Conservation (phyloP, 306 rosid species). For the Ormosia semicastrata region DNA sequence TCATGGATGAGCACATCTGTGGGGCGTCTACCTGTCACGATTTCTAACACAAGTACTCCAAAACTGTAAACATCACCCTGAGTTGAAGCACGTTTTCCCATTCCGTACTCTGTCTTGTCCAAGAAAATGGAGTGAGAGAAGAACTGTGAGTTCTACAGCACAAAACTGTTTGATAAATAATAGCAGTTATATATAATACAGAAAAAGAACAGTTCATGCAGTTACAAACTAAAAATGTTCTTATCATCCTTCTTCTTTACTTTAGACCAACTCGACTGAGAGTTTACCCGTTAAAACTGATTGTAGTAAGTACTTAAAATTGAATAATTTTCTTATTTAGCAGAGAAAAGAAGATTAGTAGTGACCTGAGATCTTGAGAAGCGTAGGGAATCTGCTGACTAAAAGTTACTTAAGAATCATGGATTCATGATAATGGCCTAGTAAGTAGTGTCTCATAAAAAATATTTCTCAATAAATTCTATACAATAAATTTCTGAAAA, state of each 20-base stretch:
- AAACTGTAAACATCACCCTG: slow-evolving; percentile 84
- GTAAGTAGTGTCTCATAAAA: background rate
- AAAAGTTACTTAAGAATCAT: background rate
- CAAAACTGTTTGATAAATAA: slow-evolving; percentile 9
- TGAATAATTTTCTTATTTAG: background rate
- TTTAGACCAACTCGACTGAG: background rate
- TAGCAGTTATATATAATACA: background rate
- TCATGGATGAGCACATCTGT: slow-evolving; percentile 64
- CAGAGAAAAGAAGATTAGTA: background rate
- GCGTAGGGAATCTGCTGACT: background rate
- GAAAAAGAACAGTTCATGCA: background rate
- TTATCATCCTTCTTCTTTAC: background rate
- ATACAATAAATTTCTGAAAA: background rate
- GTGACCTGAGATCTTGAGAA: too few species aligned
- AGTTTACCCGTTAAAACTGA: background rate
- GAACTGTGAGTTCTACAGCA: background rate
- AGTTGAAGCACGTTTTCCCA: slow-evolving; percentile 74
- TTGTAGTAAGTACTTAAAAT: background rate
- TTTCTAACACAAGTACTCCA: slow-evolving; percentile 76
- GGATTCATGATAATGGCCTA: background rate
- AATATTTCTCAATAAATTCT: background rate
- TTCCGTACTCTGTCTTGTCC: slow-evolving; percentile 67
- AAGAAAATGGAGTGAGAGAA: background rate
- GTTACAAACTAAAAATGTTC: background rate
- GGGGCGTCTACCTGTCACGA: slow-evolving; percentile 72